Conservation (phyloP, 208 protist genomes). For the Tritrichomonas musculus region DNA sequence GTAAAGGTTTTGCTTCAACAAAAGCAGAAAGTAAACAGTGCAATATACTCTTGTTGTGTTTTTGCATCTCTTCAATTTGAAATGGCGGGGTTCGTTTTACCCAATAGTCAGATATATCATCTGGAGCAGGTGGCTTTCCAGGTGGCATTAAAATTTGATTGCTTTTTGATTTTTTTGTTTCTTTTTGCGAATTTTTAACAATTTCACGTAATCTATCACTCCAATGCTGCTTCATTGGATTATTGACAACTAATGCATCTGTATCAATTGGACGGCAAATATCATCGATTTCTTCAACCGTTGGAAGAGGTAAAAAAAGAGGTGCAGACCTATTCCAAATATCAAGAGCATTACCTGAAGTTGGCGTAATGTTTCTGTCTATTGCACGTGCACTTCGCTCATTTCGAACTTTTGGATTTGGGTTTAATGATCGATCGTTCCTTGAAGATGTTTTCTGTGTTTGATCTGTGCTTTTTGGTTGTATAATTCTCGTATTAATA, state of each 20-base stretch:
- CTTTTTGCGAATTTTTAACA: neutral
- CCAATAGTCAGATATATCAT: neutral
- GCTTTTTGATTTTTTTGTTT: neutral
- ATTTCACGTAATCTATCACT: neutral
- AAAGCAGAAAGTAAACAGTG: neutral
- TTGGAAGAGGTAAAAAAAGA: neutral
- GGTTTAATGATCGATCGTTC: no score
- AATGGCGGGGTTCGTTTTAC: neutral
- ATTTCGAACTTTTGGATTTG: neutral
- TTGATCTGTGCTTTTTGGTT: no score
- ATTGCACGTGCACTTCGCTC: neutral
- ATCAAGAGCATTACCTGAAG: neutral
- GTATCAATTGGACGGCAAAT: neutral
- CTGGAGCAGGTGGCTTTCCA: neutral
- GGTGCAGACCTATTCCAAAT: neutral
- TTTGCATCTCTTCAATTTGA: neutral
- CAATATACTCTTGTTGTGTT: neutral
- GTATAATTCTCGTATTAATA: no score
- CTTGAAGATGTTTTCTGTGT: no score
- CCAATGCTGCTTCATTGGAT: neutral
- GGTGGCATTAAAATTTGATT: neutral
- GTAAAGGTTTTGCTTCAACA: neutral
- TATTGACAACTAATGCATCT: neutral
- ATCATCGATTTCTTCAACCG: neutral
- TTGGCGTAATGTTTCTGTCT: neutral